Conservation (phyloP, 2,329 filamentous ascomycete genomes). For the Fusarium humuli region DNA sequence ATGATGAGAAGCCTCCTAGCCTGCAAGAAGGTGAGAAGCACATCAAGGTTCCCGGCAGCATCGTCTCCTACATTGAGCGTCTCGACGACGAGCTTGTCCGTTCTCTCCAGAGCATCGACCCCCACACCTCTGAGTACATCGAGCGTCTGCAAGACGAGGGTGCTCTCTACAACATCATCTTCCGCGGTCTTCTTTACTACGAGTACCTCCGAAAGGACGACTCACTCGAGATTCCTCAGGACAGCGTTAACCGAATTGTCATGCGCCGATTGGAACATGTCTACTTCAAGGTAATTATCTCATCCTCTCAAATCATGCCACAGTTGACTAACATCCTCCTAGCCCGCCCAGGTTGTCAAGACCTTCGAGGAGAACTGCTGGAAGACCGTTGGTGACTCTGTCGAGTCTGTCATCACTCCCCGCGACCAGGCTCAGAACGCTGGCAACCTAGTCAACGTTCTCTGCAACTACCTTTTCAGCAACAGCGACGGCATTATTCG, state of each 20-base stretch:
- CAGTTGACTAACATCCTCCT: slow-evolving; percentile 22
- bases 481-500: slow-evolving; percentile 96
- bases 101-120: slow-evolving; percentile 97
- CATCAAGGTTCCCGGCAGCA: slow-evolving; percentile 91
- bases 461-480: slow-evolving; percentile 95
- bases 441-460: slow-evolving; percentile 79
- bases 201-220: slow-evolving; percentile 80
- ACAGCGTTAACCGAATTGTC: slow-evolving; percentile 89
- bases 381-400: slow-evolving; percentile 77
- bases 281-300: slow-evolving; percentile 87
- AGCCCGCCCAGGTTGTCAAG: slow-evolving; percentile 90
- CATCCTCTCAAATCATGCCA: not conserved
- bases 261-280: slow-evolving; percentile 96
- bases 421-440: slow-evolving; percentile 76
- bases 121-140: slow-evolving; percentile 98
- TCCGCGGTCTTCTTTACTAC: slow-evolving; percentile 88
- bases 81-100: slow-evolving; percentile 97
- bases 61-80: slow-evolving; percentile 94
- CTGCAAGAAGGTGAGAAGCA: slow-evolving; percentile 79
- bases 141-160: slow-evolving; percentile 93
- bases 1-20: slow-evolving; percentile 91
- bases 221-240: slow-evolving; percentile 80
- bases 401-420: slow-evolving; percentile 85
- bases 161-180: slow-evolving; percentile 89
- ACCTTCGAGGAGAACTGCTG: slow-evolving; percentile 95